Conservation (phyloP, 1,139 yeast genomes). For the Hanseniaspora uvarum region DNA sequence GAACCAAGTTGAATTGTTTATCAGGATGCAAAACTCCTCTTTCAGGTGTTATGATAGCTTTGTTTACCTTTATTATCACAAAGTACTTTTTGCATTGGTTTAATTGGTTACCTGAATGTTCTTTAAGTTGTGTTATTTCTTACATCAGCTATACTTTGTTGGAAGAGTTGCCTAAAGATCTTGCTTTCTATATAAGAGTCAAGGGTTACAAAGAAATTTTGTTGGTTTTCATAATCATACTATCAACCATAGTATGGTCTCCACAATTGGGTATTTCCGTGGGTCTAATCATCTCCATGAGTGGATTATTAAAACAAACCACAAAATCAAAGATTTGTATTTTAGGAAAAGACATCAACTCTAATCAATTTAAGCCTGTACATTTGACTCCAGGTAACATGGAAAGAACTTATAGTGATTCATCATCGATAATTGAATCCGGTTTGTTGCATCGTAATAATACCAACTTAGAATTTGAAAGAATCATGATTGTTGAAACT, state of each 20-base stretch:
- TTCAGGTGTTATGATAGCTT: slow-evolving; percentile 73
- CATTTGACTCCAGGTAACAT: slow-evolving; percentile 16
- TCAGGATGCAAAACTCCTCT: slow-evolving; percentile 79
- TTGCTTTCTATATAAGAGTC: slow-evolving; percentile 62
- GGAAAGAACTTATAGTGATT: slow-evolving; percentile 17
- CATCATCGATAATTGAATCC: slow-evolving; percentile 12
- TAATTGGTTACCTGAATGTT: slow-evolving; percentile 69
- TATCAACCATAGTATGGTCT: slow-evolving; percentile 67
- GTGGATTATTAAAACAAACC: slow-evolving; percentile 74
- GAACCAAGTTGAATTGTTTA: slow-evolving; percentile 78
- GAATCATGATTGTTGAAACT: slow-evolving; percentile 73
- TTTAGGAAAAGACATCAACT: slow-evolving; percentile 69
- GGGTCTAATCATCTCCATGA: slow-evolving; percentile 70
- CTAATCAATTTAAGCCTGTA: slow-evolving; percentile 65
- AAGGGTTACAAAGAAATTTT: slow-evolving; percentile 68
- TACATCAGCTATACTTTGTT: slow-evolving; percentile 68
- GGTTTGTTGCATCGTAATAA: slow-evolving; percentile 5
- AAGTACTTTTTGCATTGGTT: slow-evolving; percentile 52
- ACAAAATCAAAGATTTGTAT: slow-evolving; percentile 85
- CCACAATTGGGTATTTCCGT: slow-evolving; percentile 83
- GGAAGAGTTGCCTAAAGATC: slow-evolving; percentile 79
- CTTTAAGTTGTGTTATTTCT: slow-evolving; percentile 70
- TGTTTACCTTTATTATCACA: slow-evolving; percentile 57
- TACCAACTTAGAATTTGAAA: slow-evolving; percentile 62
- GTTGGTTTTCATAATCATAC: slow-evolving; percentile 62